Evolutionary conservation across 2,329 filamentous ascomycete genomes (phyloP), one percentile per base, ranked within the genome.

Genomic region (Colletotrichum eleusines): DNA sequence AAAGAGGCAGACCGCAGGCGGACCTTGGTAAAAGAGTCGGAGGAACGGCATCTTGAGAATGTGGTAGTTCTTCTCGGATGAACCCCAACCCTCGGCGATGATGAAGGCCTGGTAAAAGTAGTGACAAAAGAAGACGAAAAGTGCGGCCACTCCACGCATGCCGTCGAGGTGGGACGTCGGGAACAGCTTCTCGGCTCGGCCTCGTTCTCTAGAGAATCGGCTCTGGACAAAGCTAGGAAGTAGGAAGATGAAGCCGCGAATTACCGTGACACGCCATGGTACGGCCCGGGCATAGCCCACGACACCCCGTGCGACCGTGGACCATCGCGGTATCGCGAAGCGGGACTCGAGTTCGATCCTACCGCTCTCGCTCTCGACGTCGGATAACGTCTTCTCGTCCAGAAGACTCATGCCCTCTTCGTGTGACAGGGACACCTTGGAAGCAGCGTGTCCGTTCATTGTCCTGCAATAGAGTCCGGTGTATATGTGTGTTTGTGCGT

Each of bases 81-180:
- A 81, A 50, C 85, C 86, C 78, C 81, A 88, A 28, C 85, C 84
- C 72, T 86, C 82, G 64, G 85, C 83, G 73, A 89, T 85, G 76
- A 76, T 77, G 77, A 87, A 88, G 73, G 80, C 81, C 48, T 86
- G 86, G 76, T 88, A 89, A 61, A 81, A 83, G 75, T 85, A 87
- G 77, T 89, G 87, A 74, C 86, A 89, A 77, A 88, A 85, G 77
- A 85, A 86, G 72, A 89, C 87, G 69, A 86, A 82, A 40, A 89
- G 81, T 6, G 87, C 86, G 48, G 87, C 87, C 16, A 89, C 76
- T 18, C 87, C 87, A 72, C 87, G 84, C 81, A 89, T 85, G 71
- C 87, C 87, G 74, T 89, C 87, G 57, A 89, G 85, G 74, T 89
- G 88, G 9, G 87, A 83, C 11, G 87, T 89, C 20, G 87, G 86